Evolutionary conservation across 768 basidiomycete genomes (phyloP), one percentile per base, ranked within the genome.

Genomic region (Termitomyces sp.): DNA sequence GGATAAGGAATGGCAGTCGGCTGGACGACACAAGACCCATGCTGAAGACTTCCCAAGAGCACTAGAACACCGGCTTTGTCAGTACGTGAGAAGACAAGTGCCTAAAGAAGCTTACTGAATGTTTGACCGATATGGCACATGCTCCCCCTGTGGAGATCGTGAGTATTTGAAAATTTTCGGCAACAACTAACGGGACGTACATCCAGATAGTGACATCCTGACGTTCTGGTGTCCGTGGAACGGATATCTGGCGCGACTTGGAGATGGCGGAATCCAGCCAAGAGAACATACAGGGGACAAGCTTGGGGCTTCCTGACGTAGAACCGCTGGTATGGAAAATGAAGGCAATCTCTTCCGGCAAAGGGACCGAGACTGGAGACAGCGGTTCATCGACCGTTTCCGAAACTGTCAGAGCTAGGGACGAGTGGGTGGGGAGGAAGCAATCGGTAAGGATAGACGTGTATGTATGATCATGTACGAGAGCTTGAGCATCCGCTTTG

Each of bases 51-150:
- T 48, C 88, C 86, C 63, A 90, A 72, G 50, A 91, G 75, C 83
- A 89, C 87, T 86, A 53, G 17, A 53, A 60, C 61, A 55, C 25
- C 60, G 55, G 19, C 25, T 57, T 37, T 41, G 62, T 67, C 61
- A 67, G 65, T 57, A 63, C 50, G 59, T 42, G 56, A 51, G 56
- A 54, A 52, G n/a, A 25, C 42, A 52, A 52, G 62, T 64, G 34
- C 56, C 55, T 52, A 54, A 51, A 54, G 37, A 55, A 62, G 74
- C 85, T 75, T 70, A 88, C 87, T 84, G 77, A 84, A 88, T 41
- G 79, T 82, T 69, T 90, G 87, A 28, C 72, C 89, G 59, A 90
- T 90, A 70, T 90, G 89, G 66, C 85, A 89, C 86, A 91, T 87
- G 75, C 85, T 87, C 56, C 89, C 88, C 77, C 88, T 89, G 73